Conservation (phyloP, 768 basidiomycete species). For the Dentipellis sp. region DNA sequence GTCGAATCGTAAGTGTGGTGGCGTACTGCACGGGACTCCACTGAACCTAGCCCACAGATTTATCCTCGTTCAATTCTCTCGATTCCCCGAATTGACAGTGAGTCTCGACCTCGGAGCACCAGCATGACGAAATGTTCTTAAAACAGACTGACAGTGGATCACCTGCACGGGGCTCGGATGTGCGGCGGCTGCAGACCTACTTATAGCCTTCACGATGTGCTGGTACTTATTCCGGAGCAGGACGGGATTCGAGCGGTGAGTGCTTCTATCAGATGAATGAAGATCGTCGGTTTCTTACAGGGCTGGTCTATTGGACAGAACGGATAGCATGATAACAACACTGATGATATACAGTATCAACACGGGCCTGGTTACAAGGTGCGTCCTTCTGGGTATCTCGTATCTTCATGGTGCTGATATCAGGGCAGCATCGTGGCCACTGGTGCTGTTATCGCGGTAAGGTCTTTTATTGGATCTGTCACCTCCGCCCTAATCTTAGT, state of each 20-base stretch:
- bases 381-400: neutral
- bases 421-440: constrained; percentile 13
- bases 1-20: constrained; percentile 29
- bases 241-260: constrained; percentile 36
- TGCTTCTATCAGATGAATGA: neutral
- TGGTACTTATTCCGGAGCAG: constrained; percentile 37
- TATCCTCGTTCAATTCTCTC: neutral
- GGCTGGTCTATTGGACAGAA: constrained; percentile 10
- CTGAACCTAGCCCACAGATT: neutral
- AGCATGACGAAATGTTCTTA: constrained; percentile 22
- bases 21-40: neutral
- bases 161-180: constrained; percentile 35
- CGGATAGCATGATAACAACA: constrained; percentile 18
- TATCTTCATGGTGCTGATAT: too few species aligned
- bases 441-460: constrained; percentile 10
- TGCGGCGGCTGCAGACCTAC: constrained; percentile 39
- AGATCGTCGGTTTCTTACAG: neutral
- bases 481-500: neutral
- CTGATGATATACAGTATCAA: constrained; percentile 20
- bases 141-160: constrained; percentile 30
- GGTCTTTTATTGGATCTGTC: neutral
- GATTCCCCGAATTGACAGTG: constrained; percentile 16
- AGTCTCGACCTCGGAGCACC: constrained; percentile 25
- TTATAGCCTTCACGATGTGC: constrained; percentile 39
- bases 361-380: constrained; percentile 19